Evolutionary conservation across 306 rosid species (phyloP).

Genomic region (Trifolium fragiferum): DNA sequence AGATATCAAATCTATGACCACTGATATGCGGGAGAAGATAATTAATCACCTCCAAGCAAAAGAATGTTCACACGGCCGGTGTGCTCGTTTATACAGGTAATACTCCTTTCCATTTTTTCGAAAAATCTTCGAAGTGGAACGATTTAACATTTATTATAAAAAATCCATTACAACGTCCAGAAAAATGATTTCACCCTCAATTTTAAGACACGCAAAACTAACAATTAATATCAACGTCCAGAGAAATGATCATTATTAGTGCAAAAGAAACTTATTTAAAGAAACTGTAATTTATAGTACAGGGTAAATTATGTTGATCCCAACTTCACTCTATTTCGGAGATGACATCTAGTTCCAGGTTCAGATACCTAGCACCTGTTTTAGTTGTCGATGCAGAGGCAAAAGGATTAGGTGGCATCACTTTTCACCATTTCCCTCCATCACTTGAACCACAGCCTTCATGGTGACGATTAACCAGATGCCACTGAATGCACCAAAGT

Average conservation of each 20-base stretch:
- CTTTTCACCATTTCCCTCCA: slow-evolving; percentile 37
- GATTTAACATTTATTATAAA: no score
- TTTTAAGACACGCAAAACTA: background rate
- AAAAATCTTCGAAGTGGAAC: no score
- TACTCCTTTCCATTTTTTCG: no score
- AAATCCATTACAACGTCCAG: no score
- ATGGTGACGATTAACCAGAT: slow-evolving; percentile 40
- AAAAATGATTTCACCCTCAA: background rate
- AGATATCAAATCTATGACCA: no score
- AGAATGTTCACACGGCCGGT: no score
- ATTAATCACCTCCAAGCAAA: no score
- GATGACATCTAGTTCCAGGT: slow-evolving; percentile 19
- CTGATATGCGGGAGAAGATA: no score
- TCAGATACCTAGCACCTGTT: background rate
- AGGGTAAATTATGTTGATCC: background rate
- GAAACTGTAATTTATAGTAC: background rate
- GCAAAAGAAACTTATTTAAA: background rate
- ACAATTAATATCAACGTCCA: background rate
- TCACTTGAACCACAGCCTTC: slow-evolving; percentile 45
- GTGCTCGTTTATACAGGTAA: no score
- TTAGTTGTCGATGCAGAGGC: slow-evolving; percentile 19
- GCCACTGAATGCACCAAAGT: slow-evolving; percentile 47
- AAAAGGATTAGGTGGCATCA: slow-evolving; percentile 48
- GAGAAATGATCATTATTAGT: background rate
- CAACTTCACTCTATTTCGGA: slow-evolving; percentile 37